These are phyloP conservation scores for Wickerhamiella alocasiicola DNA, from an alignment of 805 yeast genomes.

Conservation along the genomic window DNA sequence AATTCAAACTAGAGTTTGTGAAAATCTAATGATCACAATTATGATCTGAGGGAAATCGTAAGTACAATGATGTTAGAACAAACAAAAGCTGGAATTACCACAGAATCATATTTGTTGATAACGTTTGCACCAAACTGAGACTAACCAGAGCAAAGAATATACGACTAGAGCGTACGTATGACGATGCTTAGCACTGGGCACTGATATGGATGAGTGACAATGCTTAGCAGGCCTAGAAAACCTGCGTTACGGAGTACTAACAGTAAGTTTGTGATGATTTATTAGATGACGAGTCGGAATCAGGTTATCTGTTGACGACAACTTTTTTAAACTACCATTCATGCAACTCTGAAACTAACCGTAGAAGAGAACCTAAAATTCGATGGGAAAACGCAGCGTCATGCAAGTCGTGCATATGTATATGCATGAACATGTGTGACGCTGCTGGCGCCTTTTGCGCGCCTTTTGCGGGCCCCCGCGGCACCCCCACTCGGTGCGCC, in stretches of 20 bases:
- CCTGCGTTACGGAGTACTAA: conserved; percentile 70
- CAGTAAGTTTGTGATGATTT: conserved; percentile 35
- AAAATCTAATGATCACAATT: conserved; percentile 40
- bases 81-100: conserved; percentile 99
- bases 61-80: conserved; percentile 34
- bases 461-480: too few species aligned
- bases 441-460: too few species aligned
- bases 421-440: too few species aligned
- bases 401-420: too few species aligned
- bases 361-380: background rate
- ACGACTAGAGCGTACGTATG: too few species aligned
- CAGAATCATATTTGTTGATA: conserved; percentile 79
- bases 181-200: conserved; percentile 99
- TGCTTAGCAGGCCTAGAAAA: conserved; percentile 97
- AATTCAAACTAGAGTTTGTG: conserved; percentile 60
- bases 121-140: conserved; percentile 34
- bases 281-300: conserved; percentile 98
- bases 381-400: background rate
- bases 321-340: conserved; percentile 70
- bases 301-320: conserved; percentile 93
- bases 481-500: too few species aligned
- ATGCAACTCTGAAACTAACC: conserved; percentile 63
- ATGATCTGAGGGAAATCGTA: conserved; percentile 22
- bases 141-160: too few species aligned
- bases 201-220: conserved; percentile 90